Evolutionary conservation across 805 yeast species (phyloP), one percentile per base, ranked within the genome.

Genomic region (Candida maltosa): DNA sequence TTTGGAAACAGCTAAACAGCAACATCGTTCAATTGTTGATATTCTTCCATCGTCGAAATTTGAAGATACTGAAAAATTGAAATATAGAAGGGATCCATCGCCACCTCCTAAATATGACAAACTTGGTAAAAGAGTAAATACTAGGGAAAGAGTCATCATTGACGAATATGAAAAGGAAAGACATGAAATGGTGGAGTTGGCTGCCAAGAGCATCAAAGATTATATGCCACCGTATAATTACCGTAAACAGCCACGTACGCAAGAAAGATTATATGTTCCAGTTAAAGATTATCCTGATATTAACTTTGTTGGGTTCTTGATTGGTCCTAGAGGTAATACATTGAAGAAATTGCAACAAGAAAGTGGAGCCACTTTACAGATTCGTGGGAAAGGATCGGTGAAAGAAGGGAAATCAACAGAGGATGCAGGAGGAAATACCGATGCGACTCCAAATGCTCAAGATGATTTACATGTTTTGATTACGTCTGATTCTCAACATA

Each of bases 251-350:
- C 55, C 62, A 2, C 80, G 76, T 47, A 79, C 87, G 5, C 70
- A 73, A 30, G 96, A 89, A 48, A 93, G 89, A 61, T 71, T 87
- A 33, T 89, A 76, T 54, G 75, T 93, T 10, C 97, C 97, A 1
- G 85, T 78, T 3, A 74, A 79, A 26, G 91, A 87, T 40, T 82
- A 87, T 61, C 97, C 97, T 0, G 91, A 83, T 33, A 82, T 93
- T 47, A 93, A 93, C 60, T 91, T 91, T 54, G 85, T 93, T 35
- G 99, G 99, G 0, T 69, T 84, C 34, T 62, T 93, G 15, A 60
- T 93, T 32, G 99, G 99, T 0, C 98, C 99, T 21, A 80, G 99
- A 67, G 99, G 97, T 16, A 83, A 84, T 48, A 91, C 96, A 0
- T 62, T 91, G 48, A 76, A 85, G 41, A 76, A 78, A 47, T 62